These are phyloP conservation scores for Penicillium polonicum DNA, from an alignment of 2,329 filamentous ascomycete species.

Conservation along the genomic window DNA sequence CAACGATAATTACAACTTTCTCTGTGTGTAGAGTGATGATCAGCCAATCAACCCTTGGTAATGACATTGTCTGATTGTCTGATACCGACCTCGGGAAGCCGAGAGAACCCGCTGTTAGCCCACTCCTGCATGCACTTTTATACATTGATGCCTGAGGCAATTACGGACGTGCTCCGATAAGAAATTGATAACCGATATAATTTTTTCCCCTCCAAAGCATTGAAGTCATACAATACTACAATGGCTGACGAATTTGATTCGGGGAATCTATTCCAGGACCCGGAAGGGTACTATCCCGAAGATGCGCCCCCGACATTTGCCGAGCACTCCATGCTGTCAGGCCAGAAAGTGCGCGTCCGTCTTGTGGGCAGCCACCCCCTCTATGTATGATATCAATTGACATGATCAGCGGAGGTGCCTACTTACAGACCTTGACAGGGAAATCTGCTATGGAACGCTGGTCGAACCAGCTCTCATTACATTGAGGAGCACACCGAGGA, in stretches of 20 bases:
- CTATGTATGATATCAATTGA: constrained; percentile 57
- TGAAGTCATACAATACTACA: not conserved
- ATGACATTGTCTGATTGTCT: not conserved
- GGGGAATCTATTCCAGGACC: constrained; percentile 71
- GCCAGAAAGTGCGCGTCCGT: constrained; percentile 65
- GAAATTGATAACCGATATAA: constrained; percentile 15
- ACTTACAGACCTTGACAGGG: constrained; percentile 50
- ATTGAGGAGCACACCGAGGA: constrained; percentile 65
- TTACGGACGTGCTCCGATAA: not conserved
- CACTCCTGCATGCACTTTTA: not conserved
- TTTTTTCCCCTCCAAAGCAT: constrained; percentile 8
- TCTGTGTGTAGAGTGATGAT: not conserved
- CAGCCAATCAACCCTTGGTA: not conserved
- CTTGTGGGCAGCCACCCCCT: constrained; percentile 85
- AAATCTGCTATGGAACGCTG: constrained; percentile 88
- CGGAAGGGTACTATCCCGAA: constrained; percentile 74
- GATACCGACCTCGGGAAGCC: not conserved
- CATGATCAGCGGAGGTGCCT: not conserved
- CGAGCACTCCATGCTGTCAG: constrained; percentile 67
- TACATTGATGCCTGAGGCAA: constrained; percentile 4
- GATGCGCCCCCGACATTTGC: constrained; percentile 73
- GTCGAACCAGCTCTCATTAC: constrained; percentile 72
- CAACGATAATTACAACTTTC: not conserved
- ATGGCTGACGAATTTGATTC: constrained; percentile 40
- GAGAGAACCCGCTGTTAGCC: constrained; percentile 3